phyloP scores from a whole-genome alignment of 345 rosid species.

The Acer yangbiense region DNA sequence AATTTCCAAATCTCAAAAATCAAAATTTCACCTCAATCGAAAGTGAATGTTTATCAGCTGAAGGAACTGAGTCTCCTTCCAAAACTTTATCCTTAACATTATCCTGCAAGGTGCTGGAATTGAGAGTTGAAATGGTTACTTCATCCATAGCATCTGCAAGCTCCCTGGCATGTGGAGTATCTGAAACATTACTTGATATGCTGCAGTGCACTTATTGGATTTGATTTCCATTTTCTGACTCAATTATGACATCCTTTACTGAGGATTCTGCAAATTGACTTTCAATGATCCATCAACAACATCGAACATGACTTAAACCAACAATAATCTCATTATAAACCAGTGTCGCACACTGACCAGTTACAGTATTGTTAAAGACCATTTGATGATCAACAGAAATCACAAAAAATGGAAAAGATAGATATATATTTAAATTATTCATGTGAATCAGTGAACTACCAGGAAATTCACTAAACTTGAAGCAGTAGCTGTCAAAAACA shows the following conservation, averaged over 20 bases:
- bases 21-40: slow-evolving; percentile 54
- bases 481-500: not conserved
- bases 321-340: not conserved
- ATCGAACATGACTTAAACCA: slow-evolving; percentile 10
- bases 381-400: not conserved
- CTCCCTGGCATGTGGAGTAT: slow-evolving; percentile 14
- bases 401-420: not conserved
- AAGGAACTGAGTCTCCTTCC: slow-evolving; percentile 21
- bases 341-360: not conserved
- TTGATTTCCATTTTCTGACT: slow-evolving; percentile 42
- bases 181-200: slow-evolving; percentile 35
- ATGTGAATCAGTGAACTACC: not conserved
- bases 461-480: not conserved
- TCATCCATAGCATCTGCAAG: slow-evolving; percentile 26
- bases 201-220: slow-evolving; percentile 34
- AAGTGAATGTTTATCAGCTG: slow-evolving; percentile 54
- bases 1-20: not conserved
- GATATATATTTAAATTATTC: not conserved
- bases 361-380: not conserved
- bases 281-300: slow-evolving; percentile 10
- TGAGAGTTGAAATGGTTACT: slow-evolving; percentile 15
- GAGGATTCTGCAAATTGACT: slow-evolving; percentile 25
- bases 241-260: slow-evolving; percentile 30
- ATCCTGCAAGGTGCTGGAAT: slow-evolving; percentile 25
- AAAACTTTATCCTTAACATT: slow-evolving; percentile 17